Evolutionary conservation across 371 early-diverging fungal genomes (phyloP), one percentile per base, ranked within the genome.

Genomic region (Mortierella sp.): DNA sequence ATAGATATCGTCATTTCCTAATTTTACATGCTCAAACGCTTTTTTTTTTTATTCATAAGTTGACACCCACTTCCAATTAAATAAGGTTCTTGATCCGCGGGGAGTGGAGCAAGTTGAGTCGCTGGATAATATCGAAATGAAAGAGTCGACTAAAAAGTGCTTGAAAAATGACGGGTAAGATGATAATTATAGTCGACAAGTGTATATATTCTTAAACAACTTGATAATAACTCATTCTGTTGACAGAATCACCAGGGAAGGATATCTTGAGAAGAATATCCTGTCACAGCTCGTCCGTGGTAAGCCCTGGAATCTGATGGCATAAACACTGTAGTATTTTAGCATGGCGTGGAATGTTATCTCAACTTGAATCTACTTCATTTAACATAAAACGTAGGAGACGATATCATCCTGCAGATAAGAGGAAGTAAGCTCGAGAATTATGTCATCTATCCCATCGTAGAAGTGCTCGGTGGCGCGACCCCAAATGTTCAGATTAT

Each of bases 331-430:
- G 8, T 15, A 13, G 11, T 16, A 1, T 45, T 45, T 15, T 15
- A 45, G 11, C 1, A 15, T 45, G 16, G 16, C 45, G 10, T 45
- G 7, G 13, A 1, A 6, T 50, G 8, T 50, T 8, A 1, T 50
- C n/a, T 50, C 13, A 43, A 43, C 10, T 1, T 43, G 43, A 15
- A 43, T 10, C 15, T 43, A 10, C 43, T 43, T 43, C 22, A 36
- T 36, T 36, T 2, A 36, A 36, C 36, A n/a, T 36, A 11, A 48
- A 52, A 36, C 6, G n/a, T 69, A 76, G 82, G 82, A 41, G 52
- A 63, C 9, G 82, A 81, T 36, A 36, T 57, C 4, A 16, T 76
- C 9, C n/a, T 81, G 38, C 82, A 81, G 43, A n/a, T 81, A 40
- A 53, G 76, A 48, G 73, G 72, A 0, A 43, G 63, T 16, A 65